These are phyloP conservation scores for Epichloe sibirici DNA, from an alignment of 2,329 filamentous ascomycete species.

Conservation along the genomic window DNA sequence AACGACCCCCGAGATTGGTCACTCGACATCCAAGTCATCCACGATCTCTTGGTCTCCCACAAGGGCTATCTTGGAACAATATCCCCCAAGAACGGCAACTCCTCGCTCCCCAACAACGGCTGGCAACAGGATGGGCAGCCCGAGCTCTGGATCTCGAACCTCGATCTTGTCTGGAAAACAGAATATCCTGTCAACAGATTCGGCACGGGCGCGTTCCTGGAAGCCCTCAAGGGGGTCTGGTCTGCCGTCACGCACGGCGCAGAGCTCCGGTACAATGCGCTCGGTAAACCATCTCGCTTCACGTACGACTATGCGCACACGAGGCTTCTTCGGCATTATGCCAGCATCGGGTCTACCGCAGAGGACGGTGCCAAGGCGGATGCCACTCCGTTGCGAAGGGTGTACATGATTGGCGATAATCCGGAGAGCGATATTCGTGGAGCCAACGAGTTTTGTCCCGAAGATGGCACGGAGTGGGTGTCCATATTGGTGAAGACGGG, in stretches of 20 bases:
- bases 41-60: constrained; percentile 70
- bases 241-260: constrained; percentile 52
- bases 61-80: constrained; percentile 72
- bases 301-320: constrained; percentile 78
- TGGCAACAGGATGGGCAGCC: constrained; percentile 78
- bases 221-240: constrained; percentile 74
- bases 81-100: constrained; percentile 57
- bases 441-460: constrained; percentile 62
- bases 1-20: constrained; percentile 98
- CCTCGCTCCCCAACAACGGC: constrained; percentile 55
- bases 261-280: constrained; percentile 48
- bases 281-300: constrained; percentile 69
- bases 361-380: constrained; percentile 14
- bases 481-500: constrained; percentile 71
- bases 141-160: constrained; percentile 74
- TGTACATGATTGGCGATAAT: constrained; percentile 94
- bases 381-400: constrained; percentile 54
- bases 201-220: constrained; percentile 83
- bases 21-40: constrained; percentile 71
- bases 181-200: constrained; percentile 74
- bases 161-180: constrained; percentile 82
- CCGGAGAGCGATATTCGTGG: constrained; percentile 83
- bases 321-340: constrained; percentile 44
- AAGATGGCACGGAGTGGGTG: constrained; percentile 59
- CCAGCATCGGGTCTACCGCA: constrained; percentile 13